Base-by-base conservation (phyloP, 305 asterid genomes). In the Ajuga reptans region DNA sequence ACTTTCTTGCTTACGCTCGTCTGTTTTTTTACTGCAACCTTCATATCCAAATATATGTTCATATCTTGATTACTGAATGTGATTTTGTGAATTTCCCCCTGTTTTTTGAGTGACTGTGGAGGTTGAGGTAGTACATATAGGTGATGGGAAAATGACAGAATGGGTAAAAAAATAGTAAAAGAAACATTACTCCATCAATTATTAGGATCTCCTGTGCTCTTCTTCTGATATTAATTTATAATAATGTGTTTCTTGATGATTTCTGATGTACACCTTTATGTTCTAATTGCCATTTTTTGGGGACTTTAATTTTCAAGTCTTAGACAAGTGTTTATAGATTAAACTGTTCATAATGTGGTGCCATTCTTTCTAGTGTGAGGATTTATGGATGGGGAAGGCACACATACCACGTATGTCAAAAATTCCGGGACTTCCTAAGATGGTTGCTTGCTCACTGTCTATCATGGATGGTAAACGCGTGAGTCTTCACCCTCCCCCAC, bases 311-410 rank as follows among this genome's bases (percentile, higher is more conserved):
- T 43, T 47, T 47, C 46, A 63, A 63, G 24, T 50, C 56, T 24
- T 8, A 12, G 11, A 18, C n/a, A 14, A 71, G 41, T 12, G 33
- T 42, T 54, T 7, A 24, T 43, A 9, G 15, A 46, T 24, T 9
- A 37, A 67, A 45, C 21, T 55, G 33, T 60, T 67, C 4, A 59
- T 39, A 6, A 6, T 17, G 21, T 16, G 53, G 33, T 75, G 58
- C 49, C 11, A 21, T 27, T 67, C 24, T 78, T 76, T 78, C 11
- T 76, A 91, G 97, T 89, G 95, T 70, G 81, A 76, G 54, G 95
- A 91, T 74, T 76, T 91, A 72, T 89, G 96, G 96, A 58, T 33
- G 64, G 87, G 86, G 74, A 91, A 89, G 75, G 90, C 91, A 69
- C 96, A 91, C 74, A 74, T 91, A 76, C 97, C 97, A 51, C 93